These are phyloP conservation scores for Ustilago lituana DNA, from an alignment of 1,284 basidiomycete genomes.

Conservation along the genomic window DNA sequence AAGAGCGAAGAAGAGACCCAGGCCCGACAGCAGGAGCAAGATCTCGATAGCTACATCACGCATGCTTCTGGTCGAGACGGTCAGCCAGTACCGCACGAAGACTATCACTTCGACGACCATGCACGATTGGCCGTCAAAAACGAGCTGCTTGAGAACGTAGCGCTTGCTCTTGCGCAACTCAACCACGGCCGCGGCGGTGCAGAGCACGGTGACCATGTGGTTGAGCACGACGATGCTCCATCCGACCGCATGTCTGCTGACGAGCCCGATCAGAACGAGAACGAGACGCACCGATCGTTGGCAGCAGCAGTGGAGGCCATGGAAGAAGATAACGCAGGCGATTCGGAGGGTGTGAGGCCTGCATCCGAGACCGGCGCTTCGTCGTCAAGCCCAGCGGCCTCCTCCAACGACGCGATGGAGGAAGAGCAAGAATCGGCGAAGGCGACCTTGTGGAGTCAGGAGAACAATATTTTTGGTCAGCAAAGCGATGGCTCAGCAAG, in stretches of 20 bases:
- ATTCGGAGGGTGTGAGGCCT: not conserved
- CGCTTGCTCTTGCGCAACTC: constrained; percentile 58
- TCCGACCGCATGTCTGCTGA: not conserved
- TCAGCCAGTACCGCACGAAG: constrained; percentile 53
- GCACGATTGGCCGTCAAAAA: constrained; percentile 50
- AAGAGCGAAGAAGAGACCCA: constrained; percentile 16
- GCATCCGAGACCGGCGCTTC: not conserved
- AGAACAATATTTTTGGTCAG: constrained; percentile 31
- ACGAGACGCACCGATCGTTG: not conserved
- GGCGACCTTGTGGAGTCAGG: constrained; percentile 30
- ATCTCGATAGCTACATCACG: constrained; percentile 47
- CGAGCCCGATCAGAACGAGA: too few species aligned
- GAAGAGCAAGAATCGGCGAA: constrained; percentile 21
- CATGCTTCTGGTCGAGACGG: constrained; percentile 63
- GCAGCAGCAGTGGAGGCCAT: constrained; percentile 21
- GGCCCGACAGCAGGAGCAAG: constrained; percentile 24
- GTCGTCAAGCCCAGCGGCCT: not conserved
- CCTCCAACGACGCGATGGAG: constrained; percentile 21
- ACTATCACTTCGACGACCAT: constrained; percentile 57
- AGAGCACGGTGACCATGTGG: constrained; percentile 5
- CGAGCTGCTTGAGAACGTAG: constrained; percentile 64
- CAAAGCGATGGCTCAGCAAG: constrained; percentile 38
- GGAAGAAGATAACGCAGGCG: constrained; percentile 29
- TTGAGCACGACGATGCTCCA: not conserved
- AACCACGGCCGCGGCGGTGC: constrained; percentile 16